Evolutionary conservation across 352 stramenopile species (phyloP).

Genomic region (Albugo candida): DNA sequence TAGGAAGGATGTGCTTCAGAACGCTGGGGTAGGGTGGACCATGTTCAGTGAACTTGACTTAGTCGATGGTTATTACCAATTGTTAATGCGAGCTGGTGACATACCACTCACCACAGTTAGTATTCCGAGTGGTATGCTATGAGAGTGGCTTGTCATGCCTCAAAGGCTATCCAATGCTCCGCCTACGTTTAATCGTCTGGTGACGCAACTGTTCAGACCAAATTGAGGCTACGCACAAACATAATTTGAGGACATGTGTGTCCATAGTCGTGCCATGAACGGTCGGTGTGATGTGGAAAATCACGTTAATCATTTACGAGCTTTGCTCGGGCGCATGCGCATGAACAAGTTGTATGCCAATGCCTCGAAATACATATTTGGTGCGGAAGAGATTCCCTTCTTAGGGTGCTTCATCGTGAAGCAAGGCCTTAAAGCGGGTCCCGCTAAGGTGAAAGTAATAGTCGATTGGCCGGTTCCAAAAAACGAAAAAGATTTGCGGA

Average conservation of each 20-base stretch:
- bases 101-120: too few relatives aligned
- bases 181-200: conserved; percentile 13
- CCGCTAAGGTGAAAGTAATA: conserved; percentile 7
- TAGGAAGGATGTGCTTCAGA: conserved; percentile 11
- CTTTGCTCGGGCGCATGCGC: conserved; percentile 5
- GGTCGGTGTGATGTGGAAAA: conserved; percentile 5
- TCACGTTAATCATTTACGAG: conserved; percentile 4
- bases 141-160: too few relatives aligned
- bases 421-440: conserved; percentile 6
- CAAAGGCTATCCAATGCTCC: too few relatives aligned
- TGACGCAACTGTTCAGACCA: too few relatives aligned
- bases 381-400: conserved; percentile 10
- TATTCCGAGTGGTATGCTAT: too few relatives aligned
- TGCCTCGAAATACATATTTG: conserved; percentile 12
- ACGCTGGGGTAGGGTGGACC: conserved; percentile 6
- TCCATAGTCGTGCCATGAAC: conserved; percentile 9
- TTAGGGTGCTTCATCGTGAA: conserved; percentile 11
- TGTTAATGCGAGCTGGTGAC: too few relatives aligned
- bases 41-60: conserved; percentile 11
- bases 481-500: conserved; percentile 6
- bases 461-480: conserved; percentile 3
- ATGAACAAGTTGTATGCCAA: conserved; percentile 12
- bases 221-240: conserved; percentile 2
- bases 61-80: too few relatives aligned
- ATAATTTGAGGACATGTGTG: conserved; percentile 14